Evolutionary conservation across 1,284 basidiomycete genomes (phyloP), one percentile per base, ranked within the genome.

Genomic region (Fomitopsis schrenkii): DNA sequence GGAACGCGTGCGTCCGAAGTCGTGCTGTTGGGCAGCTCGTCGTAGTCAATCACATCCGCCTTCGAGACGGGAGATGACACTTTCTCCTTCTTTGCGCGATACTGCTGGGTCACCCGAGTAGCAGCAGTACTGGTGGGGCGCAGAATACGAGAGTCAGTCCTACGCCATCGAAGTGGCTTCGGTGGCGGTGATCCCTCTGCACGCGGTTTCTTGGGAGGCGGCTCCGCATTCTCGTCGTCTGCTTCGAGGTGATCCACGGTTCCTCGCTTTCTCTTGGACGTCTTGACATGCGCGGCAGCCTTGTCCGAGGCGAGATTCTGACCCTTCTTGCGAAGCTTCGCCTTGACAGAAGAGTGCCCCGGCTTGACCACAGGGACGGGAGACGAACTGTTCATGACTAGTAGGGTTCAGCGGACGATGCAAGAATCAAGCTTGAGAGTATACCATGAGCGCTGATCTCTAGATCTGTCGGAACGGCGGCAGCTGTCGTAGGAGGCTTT

Each of bases 81-180:
- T 15, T 60, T 55, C 1, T 61, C 65, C 55, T 68, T 71, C 58
- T 63, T 66, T 17, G 62, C 67, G n/a, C 60, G 63, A 58, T 73
- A 72, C 35, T 55, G 66, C 60, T 66, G 71, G 7, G 57, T 67
- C 19, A 63, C 58, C 40, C 61, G 53, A 17, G 63, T 48, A 26
- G 61, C 63, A 26, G 62, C 67, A 17, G 55, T 63, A 8, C 26
- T 36, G 2, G 62, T 61, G 35, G 68, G 63, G 7, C 63, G 64
- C 14, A 65, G 59, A n/a, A 63, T 59, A 7, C 64, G 62, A 10
- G 64, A 55, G 12, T 63, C 62, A 3, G 63, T 60, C 17, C 26
- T 46, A 17, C 57, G 57, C 62, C 7, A 64, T 59, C 14, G 58
- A 19, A 30, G 33, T 54, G 22, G 17, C 62, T 15, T 46, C 33